A percentile compares a stretch with the other conserved stretches of the same genome.
These are phyloP conservation scores for Selaginella tamariscina DNA, from an alignment of 75 land plant species.

Conservation along the genomic window DNA sequence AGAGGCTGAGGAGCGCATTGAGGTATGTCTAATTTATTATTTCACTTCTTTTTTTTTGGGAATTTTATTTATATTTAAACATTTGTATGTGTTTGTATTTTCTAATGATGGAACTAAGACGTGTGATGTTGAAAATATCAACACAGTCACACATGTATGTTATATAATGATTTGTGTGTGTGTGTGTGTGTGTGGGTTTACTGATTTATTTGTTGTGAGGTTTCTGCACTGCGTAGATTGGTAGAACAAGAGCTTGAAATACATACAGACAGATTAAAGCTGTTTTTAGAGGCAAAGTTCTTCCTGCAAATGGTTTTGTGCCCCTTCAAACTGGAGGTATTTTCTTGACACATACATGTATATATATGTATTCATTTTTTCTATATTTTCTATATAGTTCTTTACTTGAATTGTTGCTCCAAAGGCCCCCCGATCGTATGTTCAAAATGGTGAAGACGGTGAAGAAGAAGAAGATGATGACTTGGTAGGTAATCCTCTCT, in stretches of 20 bases:
- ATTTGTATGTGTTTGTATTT: too few relatives aligned
- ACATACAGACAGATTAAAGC: constrained; percentile 25
- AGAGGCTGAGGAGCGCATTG: background rate
- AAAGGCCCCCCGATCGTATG: constrained; percentile 51
- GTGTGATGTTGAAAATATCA: too few relatives aligned
- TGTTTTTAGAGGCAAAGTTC: constrained; percentile 22
- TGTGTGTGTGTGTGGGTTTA: background rate
- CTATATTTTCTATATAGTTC: constrained; percentile 29
- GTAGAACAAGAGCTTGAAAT: constrained; percentile 17
- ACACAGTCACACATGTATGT: too few relatives aligned
- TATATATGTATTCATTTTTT: background rate
- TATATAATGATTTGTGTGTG: too few relatives aligned
- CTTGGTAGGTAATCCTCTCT: constrained; percentile 22
- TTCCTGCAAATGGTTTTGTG: constrained; percentile 15
- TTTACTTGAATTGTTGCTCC: constrained; percentile 62
- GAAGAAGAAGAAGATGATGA: constrained; percentile 73
- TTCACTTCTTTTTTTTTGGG: background rate
- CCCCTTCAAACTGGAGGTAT: constrained; percentile 23
- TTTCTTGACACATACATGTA: background rate
- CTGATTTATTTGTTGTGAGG: background rate
- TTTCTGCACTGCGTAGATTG: constrained; percentile 10
- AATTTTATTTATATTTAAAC: too few relatives aligned
- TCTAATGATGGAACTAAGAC: too few relatives aligned
- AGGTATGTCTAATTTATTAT: background rate
- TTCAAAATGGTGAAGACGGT: constrained; percentile 24